phyloP scores from a whole-genome alignment of 345 rosid species.

The Dimocarpus longan region DNA sequence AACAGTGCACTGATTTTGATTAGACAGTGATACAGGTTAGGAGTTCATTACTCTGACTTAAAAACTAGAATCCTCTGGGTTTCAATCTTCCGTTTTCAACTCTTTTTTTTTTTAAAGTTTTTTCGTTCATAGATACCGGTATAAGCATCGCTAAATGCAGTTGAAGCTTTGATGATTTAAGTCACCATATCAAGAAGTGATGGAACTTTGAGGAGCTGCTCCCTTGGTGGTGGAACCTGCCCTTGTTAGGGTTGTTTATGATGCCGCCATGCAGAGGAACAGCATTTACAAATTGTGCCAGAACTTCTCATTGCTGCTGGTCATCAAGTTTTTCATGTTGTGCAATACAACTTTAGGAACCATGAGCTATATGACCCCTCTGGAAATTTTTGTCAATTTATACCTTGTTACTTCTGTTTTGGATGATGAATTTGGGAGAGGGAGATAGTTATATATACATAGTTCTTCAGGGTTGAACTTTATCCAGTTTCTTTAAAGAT shows the following conservation, averaged over 20 bases:
- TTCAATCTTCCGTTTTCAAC: neutral
- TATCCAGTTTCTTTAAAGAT: neutral
- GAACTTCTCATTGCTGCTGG: neutral
- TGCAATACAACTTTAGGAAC: neutral
- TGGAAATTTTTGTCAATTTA: neutral
- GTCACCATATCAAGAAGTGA: conserved; percentile 4
- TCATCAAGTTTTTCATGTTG: neutral
- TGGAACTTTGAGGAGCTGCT: conserved; percentile 24
- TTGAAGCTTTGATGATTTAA: neutral
- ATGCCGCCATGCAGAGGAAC: neutral
- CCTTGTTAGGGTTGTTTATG: neutral
- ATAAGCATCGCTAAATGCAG: neutral
- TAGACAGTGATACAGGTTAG: conserved; percentile 24
- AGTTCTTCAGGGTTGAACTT: neutral
- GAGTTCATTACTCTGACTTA: neutral
- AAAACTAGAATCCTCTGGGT: neutral
- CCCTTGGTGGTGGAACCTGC: conserved; percentile 13
- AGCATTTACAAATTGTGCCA: conserved; percentile 2
- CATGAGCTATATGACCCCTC: conserved; percentile 5
- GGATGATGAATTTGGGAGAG: conserved; percentile 6
- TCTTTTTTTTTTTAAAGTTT: neutral
- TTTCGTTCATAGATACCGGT: neutral
- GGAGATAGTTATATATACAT: conserved; percentile 1
- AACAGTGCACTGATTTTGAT: conserved; percentile 44
- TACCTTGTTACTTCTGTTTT: neutral